These are phyloP conservation scores for Pythium pyrilobum DNA, from an alignment of 352 stramenopile genomes.

Conservation along the genomic window DNA sequence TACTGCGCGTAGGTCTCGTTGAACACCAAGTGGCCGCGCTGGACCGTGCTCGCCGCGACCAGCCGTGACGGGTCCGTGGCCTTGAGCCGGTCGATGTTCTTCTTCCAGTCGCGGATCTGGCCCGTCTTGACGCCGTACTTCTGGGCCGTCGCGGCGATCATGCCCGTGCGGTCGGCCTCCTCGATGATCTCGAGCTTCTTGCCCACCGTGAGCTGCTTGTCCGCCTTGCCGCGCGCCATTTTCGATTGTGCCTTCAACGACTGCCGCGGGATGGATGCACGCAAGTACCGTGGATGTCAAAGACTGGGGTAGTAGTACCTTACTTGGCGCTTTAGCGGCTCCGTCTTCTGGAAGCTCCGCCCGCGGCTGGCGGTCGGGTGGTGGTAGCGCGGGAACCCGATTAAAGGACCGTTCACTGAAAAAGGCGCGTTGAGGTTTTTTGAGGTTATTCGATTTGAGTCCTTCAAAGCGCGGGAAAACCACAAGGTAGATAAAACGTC, in stretches of 20 bases:
- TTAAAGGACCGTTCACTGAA: background rate
- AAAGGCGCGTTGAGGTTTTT: conserved; percentile 18
- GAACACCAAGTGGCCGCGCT: conserved; percentile 80
- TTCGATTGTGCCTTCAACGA: background rate
- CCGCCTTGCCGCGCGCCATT: conserved; percentile 83
- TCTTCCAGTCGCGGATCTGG: conserved; percentile 87
- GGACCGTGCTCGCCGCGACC: conserved; percentile 76
- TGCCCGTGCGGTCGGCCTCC: conserved; percentile 73
- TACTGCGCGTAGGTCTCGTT: conserved; percentile 88
- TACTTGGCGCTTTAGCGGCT: conserved; percentile 16
- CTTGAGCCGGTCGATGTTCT: conserved; percentile 71
- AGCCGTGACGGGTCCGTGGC: conserved; percentile 76
- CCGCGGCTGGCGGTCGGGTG: background rate
- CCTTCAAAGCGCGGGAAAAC: conserved; percentile 1
- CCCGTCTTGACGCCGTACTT: conserved; percentile 85
- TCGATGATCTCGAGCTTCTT: conserved; percentile 90
- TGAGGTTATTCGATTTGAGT: background rate
- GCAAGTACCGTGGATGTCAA: conserved; percentile 23
- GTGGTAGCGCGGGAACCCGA: conserved; percentile 7
- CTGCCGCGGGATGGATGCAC: background rate
- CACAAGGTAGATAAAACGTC: background rate
- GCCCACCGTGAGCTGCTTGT: conserved; percentile 73
- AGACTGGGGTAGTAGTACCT: conserved; percentile 5
- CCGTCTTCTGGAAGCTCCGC: background rate
- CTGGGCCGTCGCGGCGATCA: conserved; percentile 70